Conservation (phyloP, 805 yeast genomes). For the Blastobotrys parvus region DNA sequence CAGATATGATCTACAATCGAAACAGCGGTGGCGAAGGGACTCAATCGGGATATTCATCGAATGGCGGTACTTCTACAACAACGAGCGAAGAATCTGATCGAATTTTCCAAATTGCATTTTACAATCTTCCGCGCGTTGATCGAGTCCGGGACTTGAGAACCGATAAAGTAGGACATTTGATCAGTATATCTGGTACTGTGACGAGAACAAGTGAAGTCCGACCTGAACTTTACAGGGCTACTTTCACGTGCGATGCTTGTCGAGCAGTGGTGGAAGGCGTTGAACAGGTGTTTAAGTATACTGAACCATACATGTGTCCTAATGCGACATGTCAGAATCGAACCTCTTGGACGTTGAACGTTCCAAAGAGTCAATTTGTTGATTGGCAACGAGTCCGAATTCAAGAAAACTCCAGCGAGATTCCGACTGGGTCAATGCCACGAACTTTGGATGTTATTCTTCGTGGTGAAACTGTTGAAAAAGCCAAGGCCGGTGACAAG, state of each 20-base stretch:
- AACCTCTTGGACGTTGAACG: conserved; percentile 73
- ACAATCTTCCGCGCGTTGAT: conserved; percentile 71
- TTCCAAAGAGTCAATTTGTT: conserved; percentile 74
- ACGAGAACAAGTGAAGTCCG: conserved; percentile 94
- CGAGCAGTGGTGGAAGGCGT: conserved; percentile 77
- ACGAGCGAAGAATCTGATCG: conserved; percentile 47
- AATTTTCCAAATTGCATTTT: conserved; percentile 83
- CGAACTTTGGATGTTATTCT: conserved; percentile 87
- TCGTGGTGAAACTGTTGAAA: conserved; percentile 89
- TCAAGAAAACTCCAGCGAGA: conserved; percentile 93
- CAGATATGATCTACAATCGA: conserved; percentile 42
- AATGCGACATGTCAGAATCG: conserved; percentile 83
- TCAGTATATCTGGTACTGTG: conserved; percentile 87
- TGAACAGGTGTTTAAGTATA: conserved; percentile 86
- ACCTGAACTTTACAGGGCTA: conserved; percentile 82
- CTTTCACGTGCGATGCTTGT: conserved; percentile 86
- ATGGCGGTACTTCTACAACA: conserved; percentile 18
- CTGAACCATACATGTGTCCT: conserved; percentile 91
- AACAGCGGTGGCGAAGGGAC: conserved; percentile 25
- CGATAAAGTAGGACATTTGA: conserved; percentile 75
- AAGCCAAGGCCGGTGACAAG: conserved; percentile 96
- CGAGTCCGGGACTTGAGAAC: conserved; percentile 87
- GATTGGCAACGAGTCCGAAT: conserved; percentile 97
- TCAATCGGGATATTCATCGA: conserved; percentile 30
- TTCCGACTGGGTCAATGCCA: conserved; percentile 98